Base-by-base conservation (phyloP, 192 early-diverging fungal genomes). In the Coemansia sp. region DNA sequence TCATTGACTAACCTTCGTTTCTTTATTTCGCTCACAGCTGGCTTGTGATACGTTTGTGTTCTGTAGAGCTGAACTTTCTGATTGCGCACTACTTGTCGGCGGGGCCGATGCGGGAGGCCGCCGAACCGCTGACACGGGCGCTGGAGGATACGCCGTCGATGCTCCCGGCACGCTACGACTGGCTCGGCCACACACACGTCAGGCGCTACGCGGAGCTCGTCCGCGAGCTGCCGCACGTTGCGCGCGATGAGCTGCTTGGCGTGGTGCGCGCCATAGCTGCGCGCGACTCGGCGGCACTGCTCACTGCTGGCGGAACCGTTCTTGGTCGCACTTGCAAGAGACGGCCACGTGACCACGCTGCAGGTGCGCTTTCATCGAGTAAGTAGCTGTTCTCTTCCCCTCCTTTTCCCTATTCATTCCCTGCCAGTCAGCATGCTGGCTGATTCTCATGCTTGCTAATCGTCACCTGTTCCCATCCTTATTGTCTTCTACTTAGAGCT, bases 161-260 rank as follows among this genome's bases (percentile, higher is more conserved):
- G 39, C 70, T 93, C 38, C 93, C 93, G 0, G 69, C 57, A 50
- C 90, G 91, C 11, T 71, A 85, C 54, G 87, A 93, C 78, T 94
- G 90, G 88, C 85, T 83, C 56, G 92, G 93, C 44, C 48, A 83
- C 32, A 67, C 63, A 44, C 85, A 88, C 39, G 64, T 83, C 2
- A 72, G 83, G 45, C 72, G 85, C 2, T 82, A 84, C 54, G 85
- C 84, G 5, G 87, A 90, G 56, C 72, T 94, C 61, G 89, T 86
- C 70, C 77, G 67, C 61, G 48, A 63, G 60, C 71, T 52, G 42
- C 68, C 62, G 40, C 72, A 79, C 74, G 43, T 75, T 41, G 42
- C 61, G 16, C 19, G 39, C 38, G 23, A 19, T 57, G 56, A 79
- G 66, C 62, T 83, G 15, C 79, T 72, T 50, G 68, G 60, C 45